A percentile compares a stretch with the other conserved stretches of the same genome.
Conservation (phyloP, 495 filamentous ascomycete genomes). For the Elasticomyces elasticus region DNA sequence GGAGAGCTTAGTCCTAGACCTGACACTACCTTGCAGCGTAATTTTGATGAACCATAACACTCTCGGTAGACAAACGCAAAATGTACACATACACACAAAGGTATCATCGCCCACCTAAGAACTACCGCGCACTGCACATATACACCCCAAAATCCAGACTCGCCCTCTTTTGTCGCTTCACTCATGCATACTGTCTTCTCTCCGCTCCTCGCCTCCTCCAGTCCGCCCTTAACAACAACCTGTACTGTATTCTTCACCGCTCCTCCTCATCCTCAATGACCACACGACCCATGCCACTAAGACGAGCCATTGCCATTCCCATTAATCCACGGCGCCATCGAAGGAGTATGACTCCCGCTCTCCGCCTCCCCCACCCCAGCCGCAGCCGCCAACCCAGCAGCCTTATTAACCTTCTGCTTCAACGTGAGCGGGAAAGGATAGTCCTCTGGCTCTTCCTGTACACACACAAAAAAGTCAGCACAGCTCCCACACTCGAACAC, state of each 20-base stretch:
- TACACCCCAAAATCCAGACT: neutral
- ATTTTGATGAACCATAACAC: neutral
- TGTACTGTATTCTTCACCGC: neutral
- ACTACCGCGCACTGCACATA: neutral
- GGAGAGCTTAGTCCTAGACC: no score
- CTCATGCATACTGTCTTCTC: neutral
- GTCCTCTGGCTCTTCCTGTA: conserved; percentile 86
- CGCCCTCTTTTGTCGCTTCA: neutral
- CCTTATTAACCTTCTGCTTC: conserved; percentile 28
- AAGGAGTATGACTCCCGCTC: neutral
- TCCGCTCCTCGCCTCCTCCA: neutral
- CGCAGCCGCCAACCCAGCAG: neutral
- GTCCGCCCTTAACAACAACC: no score
- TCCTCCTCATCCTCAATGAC: neutral
- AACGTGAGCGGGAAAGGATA: conserved; percentile 87
- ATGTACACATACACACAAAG: neutral
- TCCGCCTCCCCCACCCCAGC: neutral
- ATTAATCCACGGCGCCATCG: neutral
- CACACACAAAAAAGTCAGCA: neutral
- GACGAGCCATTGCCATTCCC: neutral
- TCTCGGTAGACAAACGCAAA: no score
- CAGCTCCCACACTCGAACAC: neutral
- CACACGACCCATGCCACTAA: neutral
- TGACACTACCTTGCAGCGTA: neutral
- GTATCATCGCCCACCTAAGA: neutral